Conservation (phyloP, 495 filamentous ascomycete genomes). For the Chaetomium tenue region DNA sequence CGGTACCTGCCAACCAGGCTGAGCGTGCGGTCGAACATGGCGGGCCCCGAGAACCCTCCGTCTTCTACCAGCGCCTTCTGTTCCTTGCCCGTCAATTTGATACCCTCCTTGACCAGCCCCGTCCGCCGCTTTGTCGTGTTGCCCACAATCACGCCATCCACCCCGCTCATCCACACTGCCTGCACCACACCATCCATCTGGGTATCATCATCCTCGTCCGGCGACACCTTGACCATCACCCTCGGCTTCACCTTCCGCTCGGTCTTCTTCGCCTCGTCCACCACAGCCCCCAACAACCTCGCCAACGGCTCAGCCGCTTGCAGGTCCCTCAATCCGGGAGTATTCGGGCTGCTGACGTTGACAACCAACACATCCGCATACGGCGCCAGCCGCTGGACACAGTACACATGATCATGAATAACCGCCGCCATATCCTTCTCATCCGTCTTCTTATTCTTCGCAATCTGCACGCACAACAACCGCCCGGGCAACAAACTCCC, state of each 20-base stretch:
- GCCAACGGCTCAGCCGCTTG: constrained; percentile 81
- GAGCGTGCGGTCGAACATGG: constrained; percentile 75
- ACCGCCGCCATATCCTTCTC: constrained; percentile 83
- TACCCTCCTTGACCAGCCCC: constrained; percentile 62
- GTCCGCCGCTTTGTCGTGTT: constrained; percentile 89
- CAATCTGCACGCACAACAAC: constrained; percentile 86
- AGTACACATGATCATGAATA: constrained; percentile 78
- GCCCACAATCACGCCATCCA: constrained; percentile 94
- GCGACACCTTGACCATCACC: constrained; percentile 96
- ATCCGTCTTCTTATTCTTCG: constrained; percentile 91
- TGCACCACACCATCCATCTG: constrained; percentile 85
- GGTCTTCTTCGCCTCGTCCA: constrained; percentile 66
- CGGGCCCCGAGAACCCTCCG: constrained; percentile 88
- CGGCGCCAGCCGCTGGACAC: constrained; percentile 72
- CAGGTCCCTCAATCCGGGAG: constrained; percentile 79
- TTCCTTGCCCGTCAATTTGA: constrained; percentile 64
- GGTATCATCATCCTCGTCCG: constrained; percentile 80
- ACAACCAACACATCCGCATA: constrained; percentile 95
- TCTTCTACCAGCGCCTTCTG: constrained; percentile 65
- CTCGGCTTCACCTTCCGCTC: constrained; percentile 69
- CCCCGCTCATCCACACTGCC: constrained; percentile 77
- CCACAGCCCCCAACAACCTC: constrained; percentile 74
- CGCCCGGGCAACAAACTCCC: constrained; percentile 73
- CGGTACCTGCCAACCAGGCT: constrained; percentile 76
- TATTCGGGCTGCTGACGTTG: constrained; percentile 96